Conservation (phyloP, 2,329 filamentous ascomycete species). For the Trichoderma arundinaceum region DNA sequence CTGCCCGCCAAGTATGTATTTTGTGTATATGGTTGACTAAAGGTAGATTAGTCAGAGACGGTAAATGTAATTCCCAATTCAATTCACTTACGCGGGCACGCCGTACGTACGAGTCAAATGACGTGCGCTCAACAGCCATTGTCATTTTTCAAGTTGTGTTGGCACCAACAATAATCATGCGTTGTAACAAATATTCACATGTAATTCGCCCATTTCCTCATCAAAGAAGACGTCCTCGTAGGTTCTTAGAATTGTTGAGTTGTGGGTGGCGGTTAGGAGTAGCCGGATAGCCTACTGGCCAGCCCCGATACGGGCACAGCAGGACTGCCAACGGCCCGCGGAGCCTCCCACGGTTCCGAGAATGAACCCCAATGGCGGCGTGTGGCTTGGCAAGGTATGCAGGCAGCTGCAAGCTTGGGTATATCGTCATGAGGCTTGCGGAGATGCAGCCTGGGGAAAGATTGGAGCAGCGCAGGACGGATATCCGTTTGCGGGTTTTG, state of each 20-base stretch:
- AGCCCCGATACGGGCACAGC: background rate
- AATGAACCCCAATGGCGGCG: background rate
- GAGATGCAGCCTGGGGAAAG: background rate
- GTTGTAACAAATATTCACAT: background rate
- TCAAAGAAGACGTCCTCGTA: background rate
- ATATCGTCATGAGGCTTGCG: slow-evolving; percentile 2
- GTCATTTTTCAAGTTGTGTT: background rate
- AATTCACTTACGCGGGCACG: background rate
- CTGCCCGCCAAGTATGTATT: too few relatives aligned
- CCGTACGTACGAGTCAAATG: background rate
- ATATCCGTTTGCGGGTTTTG: slow-evolving; percentile 4
- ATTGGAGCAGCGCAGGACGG: background rate
- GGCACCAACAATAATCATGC: background rate
- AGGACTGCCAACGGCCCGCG: background rate
- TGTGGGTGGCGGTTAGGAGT: slow-evolving; percentile 1
- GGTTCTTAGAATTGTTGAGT: slow-evolving; percentile 3
- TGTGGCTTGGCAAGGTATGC: too few relatives aligned
- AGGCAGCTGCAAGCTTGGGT: background rate
- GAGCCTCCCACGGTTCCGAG: background rate
- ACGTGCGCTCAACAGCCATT: background rate
- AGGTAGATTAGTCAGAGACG: too few relatives aligned
- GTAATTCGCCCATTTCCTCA: too few relatives aligned
- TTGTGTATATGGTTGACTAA: too few relatives aligned
- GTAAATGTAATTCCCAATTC: background rate
- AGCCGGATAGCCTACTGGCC: slow-evolving; percentile 29